Evolutionary conservation across 768 basidiomycete species (phyloP), one percentile per base, ranked within the genome.

Genomic region (Mrakia frigida): DNA sequence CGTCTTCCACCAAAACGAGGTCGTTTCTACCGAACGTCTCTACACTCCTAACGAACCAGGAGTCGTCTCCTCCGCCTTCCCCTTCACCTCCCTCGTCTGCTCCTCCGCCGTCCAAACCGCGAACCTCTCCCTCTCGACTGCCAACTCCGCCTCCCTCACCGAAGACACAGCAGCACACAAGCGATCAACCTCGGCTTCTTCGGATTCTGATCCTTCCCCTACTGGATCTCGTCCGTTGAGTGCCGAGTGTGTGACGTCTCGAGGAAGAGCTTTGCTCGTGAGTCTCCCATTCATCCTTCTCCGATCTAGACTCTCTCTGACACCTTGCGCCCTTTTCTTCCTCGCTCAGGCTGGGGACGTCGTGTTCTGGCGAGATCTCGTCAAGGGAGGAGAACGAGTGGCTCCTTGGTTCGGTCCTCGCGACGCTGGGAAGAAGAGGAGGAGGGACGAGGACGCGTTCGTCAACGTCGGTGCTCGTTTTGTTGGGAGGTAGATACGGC

Each of bases 1-100:
- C 82, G 92, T 94, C 50, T 94, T 93, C 82, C 91, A 93, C 84
- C 90, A 90, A 56, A 87, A 82, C 78, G 90, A 90, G 82, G 88
- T 92, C 72, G 79, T 83, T 35, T 87, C 88, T 13, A 87, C 87
- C 37, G 90, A 90, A 80, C 87, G 91, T 25, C 91, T 93, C 46
- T 93, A 93, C 59, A 63, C 52, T 16, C 61, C 46, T 10, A 25
- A 35, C 35, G 59, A 77, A 46, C 37, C 61, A 13, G 75, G 37
- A 35, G 53, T 60, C 41, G 23, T 75, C 68, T n/a, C 28, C 53
- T 43, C 39, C 3, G 21, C 59, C 13, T 52, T 68, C 28, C 56
- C 68, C 61, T 31, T 35, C 43, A 13, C 43, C 33, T 39, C 46
- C 6, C 3, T 50, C 63, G 61, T 33, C 56, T n/a, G n/a, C 56